Percentiles rank a stretch among this genome's conserved stretches.
Conservation (phyloP, 768 basidiomycete species). For the Mycena vitilis region DNA sequence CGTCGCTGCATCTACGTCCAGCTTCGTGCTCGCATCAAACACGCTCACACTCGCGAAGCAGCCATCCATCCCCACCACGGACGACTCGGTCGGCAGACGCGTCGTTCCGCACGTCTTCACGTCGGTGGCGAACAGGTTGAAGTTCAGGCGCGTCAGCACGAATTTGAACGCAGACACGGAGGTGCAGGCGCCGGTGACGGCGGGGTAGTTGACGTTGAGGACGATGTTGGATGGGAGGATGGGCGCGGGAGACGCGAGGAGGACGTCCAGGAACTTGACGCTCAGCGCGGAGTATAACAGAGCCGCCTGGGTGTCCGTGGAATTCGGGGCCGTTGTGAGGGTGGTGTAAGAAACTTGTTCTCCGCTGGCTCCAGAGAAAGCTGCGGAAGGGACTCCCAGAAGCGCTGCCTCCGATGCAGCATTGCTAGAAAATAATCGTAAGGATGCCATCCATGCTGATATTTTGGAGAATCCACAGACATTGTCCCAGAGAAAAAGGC, state of each 20-base stretch:
- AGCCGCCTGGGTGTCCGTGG: background rate
- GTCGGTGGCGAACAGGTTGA: background rate
- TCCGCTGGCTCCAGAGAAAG: background rate
- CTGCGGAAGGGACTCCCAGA: background rate
- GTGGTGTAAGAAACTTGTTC: background rate
- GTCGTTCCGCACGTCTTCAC: background rate
- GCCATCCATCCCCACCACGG: background rate
- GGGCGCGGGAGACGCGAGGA: background rate
- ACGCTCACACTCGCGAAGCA: background rate
- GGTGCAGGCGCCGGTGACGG: background rate
- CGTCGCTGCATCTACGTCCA: background rate
- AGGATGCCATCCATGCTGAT: background rate
- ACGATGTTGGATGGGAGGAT: background rate
- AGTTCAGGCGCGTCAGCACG: background rate
- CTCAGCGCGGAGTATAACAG: background rate
- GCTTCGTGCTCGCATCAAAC: background rate
- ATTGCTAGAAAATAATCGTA: slow-evolving; percentile 46
- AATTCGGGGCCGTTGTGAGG: background rate
- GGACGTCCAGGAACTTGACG: background rate
- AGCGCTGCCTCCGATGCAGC: slow-evolving; percentile 61
- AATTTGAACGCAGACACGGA: background rate
- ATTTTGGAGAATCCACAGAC: slow-evolving; percentile 40
- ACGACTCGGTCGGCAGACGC: background rate
- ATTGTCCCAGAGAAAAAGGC: slow-evolving; percentile 55
- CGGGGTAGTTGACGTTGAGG: background rate